Conservation (phyloP, 257 asterid genomes). For the Lithospermum erythrorhizon region DNA sequence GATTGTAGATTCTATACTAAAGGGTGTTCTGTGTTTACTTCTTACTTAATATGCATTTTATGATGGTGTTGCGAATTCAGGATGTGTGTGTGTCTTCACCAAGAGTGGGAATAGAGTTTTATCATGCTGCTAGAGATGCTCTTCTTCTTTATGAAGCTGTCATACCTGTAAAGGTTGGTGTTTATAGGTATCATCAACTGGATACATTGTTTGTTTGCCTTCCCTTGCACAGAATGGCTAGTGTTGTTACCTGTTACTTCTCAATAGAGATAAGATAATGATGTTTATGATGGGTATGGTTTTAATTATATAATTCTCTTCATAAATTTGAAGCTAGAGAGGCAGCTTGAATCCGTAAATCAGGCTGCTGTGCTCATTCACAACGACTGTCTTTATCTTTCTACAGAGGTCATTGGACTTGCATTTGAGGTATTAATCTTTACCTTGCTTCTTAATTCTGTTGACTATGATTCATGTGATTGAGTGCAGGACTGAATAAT, state of each 20-base stretch:
- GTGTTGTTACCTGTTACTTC: neutral
- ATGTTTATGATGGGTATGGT: neutral
- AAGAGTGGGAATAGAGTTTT: slow-evolving; percentile 80
- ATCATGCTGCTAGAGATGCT: slow-evolving; percentile 76
- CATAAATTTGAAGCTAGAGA: slow-evolving; percentile 57
- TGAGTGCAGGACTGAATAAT: too few species aligned
- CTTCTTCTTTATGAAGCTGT: slow-evolving; percentile 83
- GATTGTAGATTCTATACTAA: too few species aligned
- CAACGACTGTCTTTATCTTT: slow-evolving; percentile 86
- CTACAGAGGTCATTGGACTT: slow-evolving; percentile 94
- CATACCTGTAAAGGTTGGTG: slow-evolving; percentile 85
- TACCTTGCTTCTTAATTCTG: neutral
- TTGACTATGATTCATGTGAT: too few species aligned
- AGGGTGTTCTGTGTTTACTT: neutral
- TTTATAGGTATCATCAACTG: neutral
- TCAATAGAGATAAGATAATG: neutral
- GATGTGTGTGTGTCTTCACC: slow-evolving; percentile 83
- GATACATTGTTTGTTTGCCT: neutral
- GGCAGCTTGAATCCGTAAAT: slow-evolving; percentile 80
- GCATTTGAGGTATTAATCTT: slow-evolving; percentile 60
- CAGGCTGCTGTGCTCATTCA: slow-evolving; percentile 90
- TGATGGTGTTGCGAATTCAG: slow-evolving; percentile 31
- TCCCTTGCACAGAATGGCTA: neutral
- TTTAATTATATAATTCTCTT: slow-evolving; percentile 15
- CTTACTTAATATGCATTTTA: slow-evolving; percentile 10